Conservation (phyloP, 331 rosid genomes). For the Acacia concinna region DNA sequence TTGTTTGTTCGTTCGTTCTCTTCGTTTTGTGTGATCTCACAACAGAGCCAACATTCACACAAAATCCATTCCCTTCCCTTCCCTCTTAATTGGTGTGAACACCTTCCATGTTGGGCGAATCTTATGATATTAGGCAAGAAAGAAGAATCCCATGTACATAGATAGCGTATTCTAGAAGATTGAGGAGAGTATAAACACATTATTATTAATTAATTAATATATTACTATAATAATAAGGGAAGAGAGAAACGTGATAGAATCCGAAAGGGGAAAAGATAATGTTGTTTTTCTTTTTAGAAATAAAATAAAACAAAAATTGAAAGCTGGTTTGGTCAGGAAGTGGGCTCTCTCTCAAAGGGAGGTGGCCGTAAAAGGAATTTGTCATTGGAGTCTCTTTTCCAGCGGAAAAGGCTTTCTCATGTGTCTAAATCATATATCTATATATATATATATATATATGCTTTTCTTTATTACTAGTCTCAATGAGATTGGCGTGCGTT, state of each 20-base stretch:
- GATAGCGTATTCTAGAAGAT: background rate
- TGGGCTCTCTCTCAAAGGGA: constrained; percentile 26
- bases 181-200: background rate
- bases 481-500: constrained; percentile 23
- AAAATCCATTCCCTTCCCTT: background rate
- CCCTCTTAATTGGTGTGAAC: constrained; percentile 31
- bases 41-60: constrained; percentile 6
- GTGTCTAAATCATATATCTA: background rate
- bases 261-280: constrained; percentile 3
- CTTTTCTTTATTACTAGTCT: background rate
- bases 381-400: constrained; percentile 29
- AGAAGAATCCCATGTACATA: background rate
- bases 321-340: constrained; percentile 39
- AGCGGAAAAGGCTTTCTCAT: constrained; percentile 4
- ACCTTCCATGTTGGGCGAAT: constrained; percentile 25
- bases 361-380: constrained; percentile 26
- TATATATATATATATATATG: too few species aligned
- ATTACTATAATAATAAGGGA: background rate
- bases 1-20: background rate
- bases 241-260: constrained; percentile 28
- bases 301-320: background rate
- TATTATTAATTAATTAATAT: too few species aligned
- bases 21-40: background rate
- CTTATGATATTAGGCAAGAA: background rate
- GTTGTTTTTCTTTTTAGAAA: background rate